These are phyloP conservation scores for Cryptococcus jaspeensis DNA, from an alignment of 1,284 basidiomycete species.

Conservation along the genomic window DNA sequence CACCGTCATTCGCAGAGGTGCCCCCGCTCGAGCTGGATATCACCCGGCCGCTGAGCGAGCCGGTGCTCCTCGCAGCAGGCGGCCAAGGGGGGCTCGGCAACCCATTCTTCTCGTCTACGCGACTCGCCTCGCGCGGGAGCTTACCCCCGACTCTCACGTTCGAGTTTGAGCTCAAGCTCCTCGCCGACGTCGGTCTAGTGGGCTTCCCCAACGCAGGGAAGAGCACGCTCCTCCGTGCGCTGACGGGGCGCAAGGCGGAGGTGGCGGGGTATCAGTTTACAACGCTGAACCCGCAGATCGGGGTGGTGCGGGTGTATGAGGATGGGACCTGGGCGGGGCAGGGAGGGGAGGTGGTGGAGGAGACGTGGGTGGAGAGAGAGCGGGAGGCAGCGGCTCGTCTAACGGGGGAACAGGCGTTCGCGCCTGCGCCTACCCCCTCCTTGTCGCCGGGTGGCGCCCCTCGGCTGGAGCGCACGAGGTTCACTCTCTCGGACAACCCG, in stretches of 20 bases:
- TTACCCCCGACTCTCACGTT: slow-evolving; percentile 80
- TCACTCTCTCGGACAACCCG: slow-evolving; percentile 97
- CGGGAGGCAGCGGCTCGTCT: slow-evolving; percentile 49
- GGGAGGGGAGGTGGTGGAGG: slow-evolving; percentile 60
- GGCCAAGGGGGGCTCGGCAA: slow-evolving; percentile 88
- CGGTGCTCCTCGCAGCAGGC: slow-evolving; percentile 72
- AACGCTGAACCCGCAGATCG: slow-evolving; percentile 92
- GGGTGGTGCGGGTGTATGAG: slow-evolving; percentile 78
- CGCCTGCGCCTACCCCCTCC: background rate
- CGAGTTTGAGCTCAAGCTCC: slow-evolving; percentile 87
- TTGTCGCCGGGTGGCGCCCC: background rate
- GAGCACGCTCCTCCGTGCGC: slow-evolving; percentile 79
- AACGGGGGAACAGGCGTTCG: slow-evolving; percentile 28
- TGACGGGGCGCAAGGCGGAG: slow-evolving; percentile 84
- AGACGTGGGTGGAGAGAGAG: slow-evolving; percentile 65
- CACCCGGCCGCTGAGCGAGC: slow-evolving; percentile 54
- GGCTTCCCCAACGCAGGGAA: slow-evolving; percentile 89
- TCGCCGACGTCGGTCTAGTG: slow-evolving; percentile 92
- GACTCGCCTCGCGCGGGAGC: slow-evolving; percentile 75
- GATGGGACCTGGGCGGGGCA: slow-evolving; percentile 68
- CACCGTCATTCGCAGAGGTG: slow-evolving; percentile 30
- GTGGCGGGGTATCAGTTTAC: slow-evolving; percentile 93
- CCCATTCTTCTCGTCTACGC: slow-evolving; percentile 69
- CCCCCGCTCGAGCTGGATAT: slow-evolving; percentile 64
- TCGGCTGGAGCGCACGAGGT: slow-evolving; percentile 67